Conservation (phyloP, 768 basidiomycete genomes). For the Russula vinacea region DNA sequence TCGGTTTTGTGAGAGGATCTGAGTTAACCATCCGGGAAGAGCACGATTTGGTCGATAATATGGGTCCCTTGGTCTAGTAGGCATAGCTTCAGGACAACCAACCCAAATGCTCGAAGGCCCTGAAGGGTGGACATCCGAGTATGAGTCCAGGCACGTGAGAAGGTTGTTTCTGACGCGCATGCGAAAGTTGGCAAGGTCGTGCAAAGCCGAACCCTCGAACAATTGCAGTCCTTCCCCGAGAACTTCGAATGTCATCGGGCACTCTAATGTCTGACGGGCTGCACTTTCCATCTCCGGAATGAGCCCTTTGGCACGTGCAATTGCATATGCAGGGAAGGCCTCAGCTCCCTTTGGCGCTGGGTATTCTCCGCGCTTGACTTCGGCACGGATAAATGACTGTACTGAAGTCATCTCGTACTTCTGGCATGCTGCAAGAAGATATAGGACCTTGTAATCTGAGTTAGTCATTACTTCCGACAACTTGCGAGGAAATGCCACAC, state of each 20-base stretch:
- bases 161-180: background rate
- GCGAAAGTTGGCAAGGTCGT: background rate
- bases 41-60: too few relatives aligned
- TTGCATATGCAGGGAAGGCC: background rate
- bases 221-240: background rate
- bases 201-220: background rate
- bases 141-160: background rate
- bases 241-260: background rate
- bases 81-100: too few relatives aligned
- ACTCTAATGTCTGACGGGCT: background rate
- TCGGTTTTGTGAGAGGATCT: background rate
- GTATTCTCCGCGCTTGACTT: background rate
- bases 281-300: background rate
- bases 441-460: background rate
- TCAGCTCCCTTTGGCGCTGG: background rate
- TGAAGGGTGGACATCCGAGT: too few relatives aligned
- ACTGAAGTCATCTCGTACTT: background rate
- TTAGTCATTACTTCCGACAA: background rate
- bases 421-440: background rate
- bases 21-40: too few relatives aligned
- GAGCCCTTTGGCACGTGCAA: background rate
- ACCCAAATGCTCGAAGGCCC: constrained; percentile 32
- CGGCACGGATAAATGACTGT: background rate
- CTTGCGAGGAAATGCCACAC: constrained; percentile 19
- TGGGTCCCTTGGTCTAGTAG: too few relatives aligned